These are phyloP conservation scores for Claviceps sp. DNA, from an alignment of 2,329 filamentous ascomycete genomes.

Conservation along the genomic window DNA sequence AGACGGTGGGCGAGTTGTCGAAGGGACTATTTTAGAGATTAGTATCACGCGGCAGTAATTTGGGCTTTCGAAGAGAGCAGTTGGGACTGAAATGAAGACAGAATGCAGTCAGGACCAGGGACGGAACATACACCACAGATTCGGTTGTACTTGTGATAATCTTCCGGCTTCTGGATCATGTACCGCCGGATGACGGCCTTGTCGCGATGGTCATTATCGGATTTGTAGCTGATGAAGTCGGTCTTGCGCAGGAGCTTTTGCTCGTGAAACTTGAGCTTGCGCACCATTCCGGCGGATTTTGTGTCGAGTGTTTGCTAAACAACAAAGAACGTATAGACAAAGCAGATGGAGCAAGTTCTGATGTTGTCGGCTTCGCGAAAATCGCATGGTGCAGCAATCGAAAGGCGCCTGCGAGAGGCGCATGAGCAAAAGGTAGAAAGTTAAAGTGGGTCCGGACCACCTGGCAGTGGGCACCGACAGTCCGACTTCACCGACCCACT, in stretches of 20 bases:
- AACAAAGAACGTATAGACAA: too few species aligned
- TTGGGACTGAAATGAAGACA: not conserved
- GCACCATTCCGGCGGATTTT: slow-evolving; percentile 51
- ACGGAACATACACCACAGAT: slow-evolving; percentile 49
- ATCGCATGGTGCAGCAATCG: too few species aligned
- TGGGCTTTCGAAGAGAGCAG: not conserved
- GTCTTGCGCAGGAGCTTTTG: slow-evolving; percentile 85
- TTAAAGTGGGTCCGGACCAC: not conserved
- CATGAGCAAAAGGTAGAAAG: not conserved
- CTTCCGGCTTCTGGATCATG: slow-evolving; percentile 77
- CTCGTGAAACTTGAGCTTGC: slow-evolving; percentile 95
- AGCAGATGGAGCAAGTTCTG: too few species aligned
- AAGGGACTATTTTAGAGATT: slow-evolving; percentile 43
- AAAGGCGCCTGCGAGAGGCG: too few species aligned
- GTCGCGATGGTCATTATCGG: slow-evolving; percentile 76
- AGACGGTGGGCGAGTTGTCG: slow-evolving; percentile 83
- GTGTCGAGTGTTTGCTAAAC: not conserved
- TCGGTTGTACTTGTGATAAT: slow-evolving; percentile 58
- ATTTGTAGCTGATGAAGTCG: slow-evolving; percentile 90
- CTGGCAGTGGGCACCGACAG: too few species aligned
- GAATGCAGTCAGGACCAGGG: not conserved
- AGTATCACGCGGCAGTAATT: not conserved
- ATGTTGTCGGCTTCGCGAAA: too few species aligned
- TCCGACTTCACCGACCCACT: too few species aligned
- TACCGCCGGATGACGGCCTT: slow-evolving; percentile 70